phyloP scores from a whole-genome alignment of 2,329 filamentous ascomycete species.

The Cyclaneusma minus region DNA sequence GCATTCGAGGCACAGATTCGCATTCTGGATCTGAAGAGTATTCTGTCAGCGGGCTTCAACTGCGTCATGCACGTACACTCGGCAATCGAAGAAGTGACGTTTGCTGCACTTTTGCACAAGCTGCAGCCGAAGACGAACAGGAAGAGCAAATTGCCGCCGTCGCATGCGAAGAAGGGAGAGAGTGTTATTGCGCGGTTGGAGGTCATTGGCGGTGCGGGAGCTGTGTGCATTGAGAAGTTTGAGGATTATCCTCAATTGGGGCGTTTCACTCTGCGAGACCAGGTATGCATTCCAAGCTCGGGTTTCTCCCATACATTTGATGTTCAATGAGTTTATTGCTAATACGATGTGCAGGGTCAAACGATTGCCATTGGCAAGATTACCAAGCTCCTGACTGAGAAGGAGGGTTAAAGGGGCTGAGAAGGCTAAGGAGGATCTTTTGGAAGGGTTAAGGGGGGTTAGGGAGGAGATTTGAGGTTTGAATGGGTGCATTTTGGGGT shows the following conservation, averaged over 20 bases:
- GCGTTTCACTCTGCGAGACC: slow-evolving; percentile 77
- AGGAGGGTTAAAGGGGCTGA: no score
- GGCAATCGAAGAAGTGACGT: slow-evolving; percentile 94
- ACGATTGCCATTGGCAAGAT: slow-evolving; percentile 99
- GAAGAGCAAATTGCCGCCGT: slow-evolving; percentile 84
- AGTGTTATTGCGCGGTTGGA: slow-evolving; percentile 88
- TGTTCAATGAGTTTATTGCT: neutral
- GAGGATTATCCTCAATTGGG: slow-evolving; percentile 93
- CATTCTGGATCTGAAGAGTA: slow-evolving; percentile 86
- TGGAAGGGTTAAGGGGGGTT: no score
- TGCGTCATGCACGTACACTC: slow-evolving; percentile 96
- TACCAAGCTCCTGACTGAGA: slow-evolving; percentile 60
- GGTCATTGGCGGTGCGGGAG: slow-evolving; percentile 69
- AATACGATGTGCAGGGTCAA: slow-evolving; percentile 53
- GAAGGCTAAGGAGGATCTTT: no score
- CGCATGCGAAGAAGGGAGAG: slow-evolving; percentile 69
- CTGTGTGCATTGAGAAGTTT: slow-evolving; percentile 85
- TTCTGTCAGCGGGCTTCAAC: slow-evolving; percentile 89
- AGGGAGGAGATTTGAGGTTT: no score
- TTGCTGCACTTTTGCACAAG: slow-evolving; percentile 76
- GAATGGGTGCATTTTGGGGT: no score
- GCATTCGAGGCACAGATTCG: slow-evolving; percentile 94
- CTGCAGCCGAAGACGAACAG: slow-evolving; percentile 86
- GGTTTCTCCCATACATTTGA: slow-evolving; percentile 13
- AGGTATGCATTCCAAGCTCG: slow-evolving; percentile 44